Evolutionary conservation across 75 land plant species (phyloP), one percentile per base, ranked within the genome.

Genomic region (Selaginella tamariscina): DNA sequence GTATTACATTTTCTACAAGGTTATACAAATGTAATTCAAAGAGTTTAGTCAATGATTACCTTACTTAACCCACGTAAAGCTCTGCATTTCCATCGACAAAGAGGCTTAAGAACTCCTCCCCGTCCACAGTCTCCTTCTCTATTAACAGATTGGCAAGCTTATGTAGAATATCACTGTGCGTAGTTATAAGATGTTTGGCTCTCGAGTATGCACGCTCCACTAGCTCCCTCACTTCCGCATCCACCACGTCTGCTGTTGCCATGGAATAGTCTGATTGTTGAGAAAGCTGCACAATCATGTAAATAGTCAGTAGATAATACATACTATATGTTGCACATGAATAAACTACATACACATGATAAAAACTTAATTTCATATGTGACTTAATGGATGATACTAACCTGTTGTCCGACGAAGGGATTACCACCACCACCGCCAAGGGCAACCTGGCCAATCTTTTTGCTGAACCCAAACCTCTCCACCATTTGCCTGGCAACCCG

Each of bases 401-500:
- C 99, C 84, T 88, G 92, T 55, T 95, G 99, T 1, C 99, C 99
- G 5, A 95, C 72, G 77, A 95, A 95, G 9, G 99, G 99, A 71
- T 95, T 95, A 54, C 99, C 99, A 54, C 99, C 99, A 64, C 79
- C 75, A 49, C 97, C 97, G 22, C 99, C 99, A 54, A 95, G 73
- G 44, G 99, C 83, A 23, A 95, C 70, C 72, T 95, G 99, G 21
- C 99, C 99, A 33, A 95, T 95, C 78, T 88, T 95, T 66, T 91
- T 95, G 79, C 99, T 95, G 79, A 95, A 95, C 30, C 99, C 99
- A 66, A 95, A 87, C 68, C 99, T 85, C 75, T 95, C 99, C 64
- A 95, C 99, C 99, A 95, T 95, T 72, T 91, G 99, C 29, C 99
- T 74, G 0, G 99, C 99, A 65, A 95, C 99, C 32, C 99, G 75